These are phyloP conservation scores for Tulasnella sp. DNA, from an alignment of 768 basidiomycete species.

Conservation along the genomic window DNA sequence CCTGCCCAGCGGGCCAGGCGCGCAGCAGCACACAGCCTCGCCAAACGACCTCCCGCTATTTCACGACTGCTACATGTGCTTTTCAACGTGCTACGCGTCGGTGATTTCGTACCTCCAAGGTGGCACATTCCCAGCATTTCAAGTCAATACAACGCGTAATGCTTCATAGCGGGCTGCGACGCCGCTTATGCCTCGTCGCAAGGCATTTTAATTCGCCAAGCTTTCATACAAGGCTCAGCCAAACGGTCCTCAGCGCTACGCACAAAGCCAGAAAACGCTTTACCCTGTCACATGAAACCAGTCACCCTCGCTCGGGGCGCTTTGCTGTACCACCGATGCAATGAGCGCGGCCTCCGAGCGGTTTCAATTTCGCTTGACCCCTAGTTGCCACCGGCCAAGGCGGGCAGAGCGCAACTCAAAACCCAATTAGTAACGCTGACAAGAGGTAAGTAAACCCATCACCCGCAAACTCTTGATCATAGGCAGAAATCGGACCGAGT, in stretches of 20 bases:
- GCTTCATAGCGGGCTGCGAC: background rate
- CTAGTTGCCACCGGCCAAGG: background rate
- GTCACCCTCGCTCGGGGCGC: background rate
- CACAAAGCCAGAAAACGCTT: background rate
- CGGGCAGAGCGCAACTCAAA: background rate
- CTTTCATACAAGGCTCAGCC: background rate
- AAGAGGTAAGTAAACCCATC: too few relatives aligned
- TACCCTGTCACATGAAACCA: background rate
- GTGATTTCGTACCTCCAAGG: background rate
- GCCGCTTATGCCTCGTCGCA: background rate
- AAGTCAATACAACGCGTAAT: too few relatives aligned
- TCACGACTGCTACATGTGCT: background rate
- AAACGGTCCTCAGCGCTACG: background rate
- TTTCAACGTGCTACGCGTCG: background rate
- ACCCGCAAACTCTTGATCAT: background rate
- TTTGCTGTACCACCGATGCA: background rate
- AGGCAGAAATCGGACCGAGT: background rate
- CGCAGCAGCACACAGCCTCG: conserved; percentile 1
- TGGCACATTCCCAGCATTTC: background rate
- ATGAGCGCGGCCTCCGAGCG: background rate
- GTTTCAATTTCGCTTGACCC: background rate
- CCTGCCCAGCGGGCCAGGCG: background rate
- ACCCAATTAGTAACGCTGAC: background rate
- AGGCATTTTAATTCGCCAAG: background rate
- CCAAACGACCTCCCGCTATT: background rate